Evolutionary conservation across 1,284 basidiomycete genomes (phyloP).

Genomic region (Apiotrichum porosum): DNA sequence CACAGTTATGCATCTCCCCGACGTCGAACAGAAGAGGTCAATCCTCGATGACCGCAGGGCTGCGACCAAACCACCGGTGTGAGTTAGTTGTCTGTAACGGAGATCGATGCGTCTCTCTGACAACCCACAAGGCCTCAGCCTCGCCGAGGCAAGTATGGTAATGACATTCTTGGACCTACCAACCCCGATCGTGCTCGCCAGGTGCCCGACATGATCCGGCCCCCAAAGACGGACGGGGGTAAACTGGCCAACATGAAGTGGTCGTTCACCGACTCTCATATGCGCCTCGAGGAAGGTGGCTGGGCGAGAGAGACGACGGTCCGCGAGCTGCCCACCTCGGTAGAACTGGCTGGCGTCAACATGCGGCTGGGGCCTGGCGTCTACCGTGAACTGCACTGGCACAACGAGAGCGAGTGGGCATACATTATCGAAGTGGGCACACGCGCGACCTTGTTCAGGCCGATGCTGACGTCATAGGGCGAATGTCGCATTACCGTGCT

Average conservation of each 20-base stretch:
- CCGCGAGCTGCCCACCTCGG: slow-evolving; percentile 59
- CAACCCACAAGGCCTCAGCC: slow-evolving; percentile 28
- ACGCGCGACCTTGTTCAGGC: too few relatives aligned
- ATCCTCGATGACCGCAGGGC: slow-evolving; percentile 10
- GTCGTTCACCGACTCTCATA: slow-evolving; percentile 65
- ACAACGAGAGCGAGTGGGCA: slow-evolving; percentile 58
- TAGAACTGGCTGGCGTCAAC: slow-evolving; percentile 61
- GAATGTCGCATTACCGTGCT: slow-evolving; percentile 60
- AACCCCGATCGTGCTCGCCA: slow-evolving; percentile 53
- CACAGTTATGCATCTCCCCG: slow-evolving; percentile 4
- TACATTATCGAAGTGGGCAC: slow-evolving; percentile 31
- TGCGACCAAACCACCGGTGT: neutral
- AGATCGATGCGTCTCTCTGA: too few relatives aligned
- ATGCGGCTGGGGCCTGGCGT: slow-evolving; percentile 63
- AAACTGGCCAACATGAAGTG: slow-evolving; percentile 63
- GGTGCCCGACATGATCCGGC: slow-evolving; percentile 61
- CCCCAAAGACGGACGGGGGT: slow-evolving; percentile 63
- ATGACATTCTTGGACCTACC: slow-evolving; percentile 57
- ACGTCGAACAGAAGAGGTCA: slow-evolving; percentile 1
- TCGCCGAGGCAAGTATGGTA: slow-evolving; percentile 53
- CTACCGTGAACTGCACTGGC: slow-evolving; percentile 68
- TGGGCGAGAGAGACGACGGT: slow-evolving; percentile 57
- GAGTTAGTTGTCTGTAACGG: neutral
- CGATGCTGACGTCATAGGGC: too few relatives aligned
- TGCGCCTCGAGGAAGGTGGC: slow-evolving; percentile 63